phyloP scores from a whole-genome alignment of 495 filamentous ascomycete species.

The Talaromyces liani region DNA sequence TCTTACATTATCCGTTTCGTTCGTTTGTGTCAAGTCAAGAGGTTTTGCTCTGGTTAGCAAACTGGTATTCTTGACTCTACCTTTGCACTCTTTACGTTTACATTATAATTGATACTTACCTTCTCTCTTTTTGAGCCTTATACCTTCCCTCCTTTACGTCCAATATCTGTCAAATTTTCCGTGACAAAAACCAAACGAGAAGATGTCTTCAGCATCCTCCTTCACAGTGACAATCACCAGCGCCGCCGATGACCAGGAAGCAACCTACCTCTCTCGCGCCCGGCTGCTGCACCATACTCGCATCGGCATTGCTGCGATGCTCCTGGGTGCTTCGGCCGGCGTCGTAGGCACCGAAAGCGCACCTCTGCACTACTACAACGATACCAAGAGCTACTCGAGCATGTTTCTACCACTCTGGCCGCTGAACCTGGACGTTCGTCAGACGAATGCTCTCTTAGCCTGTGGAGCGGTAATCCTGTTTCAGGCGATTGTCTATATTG shows the following conservation, averaged over 20 bases:
- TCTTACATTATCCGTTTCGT: constrained; percentile 1
- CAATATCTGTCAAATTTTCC: neutral
- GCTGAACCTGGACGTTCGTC: constrained; percentile 38
- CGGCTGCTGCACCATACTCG: constrained; percentile 30
- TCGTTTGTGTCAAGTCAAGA: neutral
- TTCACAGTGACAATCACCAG: constrained; percentile 24
- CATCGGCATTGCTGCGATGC: constrained; percentile 28
- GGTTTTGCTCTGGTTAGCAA: constrained; percentile 7
- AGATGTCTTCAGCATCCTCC: neutral
- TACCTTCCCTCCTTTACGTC: neutral
- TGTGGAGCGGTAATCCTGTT: constrained; percentile 36
- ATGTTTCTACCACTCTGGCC: constrained; percentile 43
- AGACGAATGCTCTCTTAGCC: constrained; percentile 33
- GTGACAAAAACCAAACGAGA: neutral
- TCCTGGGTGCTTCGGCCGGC: constrained; percentile 25
- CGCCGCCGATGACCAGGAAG: constrained; percentile 30
- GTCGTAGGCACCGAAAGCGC: constrained; percentile 35
- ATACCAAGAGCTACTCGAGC: constrained; percentile 25
- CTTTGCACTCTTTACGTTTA: neutral
- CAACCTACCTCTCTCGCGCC: constrained; percentile 28
- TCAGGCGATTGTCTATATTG: constrained; percentile 33
- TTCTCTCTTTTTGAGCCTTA: neutral
- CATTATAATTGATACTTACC: neutral
- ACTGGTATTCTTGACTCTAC: neutral
- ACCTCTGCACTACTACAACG: constrained; percentile 32